Evolutionary conservation across 805 yeast genomes (phyloP).

Genomic region (Blastobotrys terrestris): DNA sequence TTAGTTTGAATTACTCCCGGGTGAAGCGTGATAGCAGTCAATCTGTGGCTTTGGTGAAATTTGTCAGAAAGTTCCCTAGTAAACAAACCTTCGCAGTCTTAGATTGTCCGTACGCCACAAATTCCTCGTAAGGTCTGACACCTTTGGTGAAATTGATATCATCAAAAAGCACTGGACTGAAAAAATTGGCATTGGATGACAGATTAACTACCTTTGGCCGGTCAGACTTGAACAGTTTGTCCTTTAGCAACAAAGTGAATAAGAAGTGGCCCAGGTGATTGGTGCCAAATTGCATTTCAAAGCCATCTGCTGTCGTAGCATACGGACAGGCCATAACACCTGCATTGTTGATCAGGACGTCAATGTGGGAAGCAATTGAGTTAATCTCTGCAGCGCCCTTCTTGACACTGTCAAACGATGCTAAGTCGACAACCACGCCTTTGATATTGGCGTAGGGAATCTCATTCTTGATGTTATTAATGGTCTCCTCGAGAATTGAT

Average conservation of each 20-base stretch:
- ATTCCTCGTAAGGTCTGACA: conserved; percentile 7
- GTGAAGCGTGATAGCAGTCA: conserved; percentile 7
- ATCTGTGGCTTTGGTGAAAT: background rate
- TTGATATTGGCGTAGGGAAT: conserved; percentile 8
- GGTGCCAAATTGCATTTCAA: conserved; percentile 78
- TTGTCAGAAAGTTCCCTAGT: conserved; percentile 5
- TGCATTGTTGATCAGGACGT: conserved; percentile 68
- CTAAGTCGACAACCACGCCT: conserved; percentile 13
- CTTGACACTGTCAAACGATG: conserved; percentile 11
- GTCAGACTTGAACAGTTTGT: conserved; percentile 5
- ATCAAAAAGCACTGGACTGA: conserved; percentile 11
- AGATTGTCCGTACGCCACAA: conserved; percentile 13
- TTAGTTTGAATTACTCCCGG: conserved; percentile 13
- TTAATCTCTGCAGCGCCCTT: conserved; percentile 16
- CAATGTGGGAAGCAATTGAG: conserved; percentile 32
- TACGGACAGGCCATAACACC: conserved; percentile 74
- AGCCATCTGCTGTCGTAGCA: conserved; percentile 56
- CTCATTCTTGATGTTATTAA: conserved; percentile 5
- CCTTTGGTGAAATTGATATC: conserved; percentile 11
- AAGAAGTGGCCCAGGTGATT: conserved; percentile 73
- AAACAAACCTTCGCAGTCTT: conserved; percentile 14
- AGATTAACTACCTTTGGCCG: conserved; percentile 9
- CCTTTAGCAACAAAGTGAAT: conserved; percentile 41
- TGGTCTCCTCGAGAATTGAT: conserved; percentile 8
- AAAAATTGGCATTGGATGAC: conserved; percentile 8